A percentile compares a stretch with the other conserved stretches of the same genome.
phyloP scores from a whole-genome alignment of 139 green algal species.

The Raphidocelis subcapitata region DNA sequence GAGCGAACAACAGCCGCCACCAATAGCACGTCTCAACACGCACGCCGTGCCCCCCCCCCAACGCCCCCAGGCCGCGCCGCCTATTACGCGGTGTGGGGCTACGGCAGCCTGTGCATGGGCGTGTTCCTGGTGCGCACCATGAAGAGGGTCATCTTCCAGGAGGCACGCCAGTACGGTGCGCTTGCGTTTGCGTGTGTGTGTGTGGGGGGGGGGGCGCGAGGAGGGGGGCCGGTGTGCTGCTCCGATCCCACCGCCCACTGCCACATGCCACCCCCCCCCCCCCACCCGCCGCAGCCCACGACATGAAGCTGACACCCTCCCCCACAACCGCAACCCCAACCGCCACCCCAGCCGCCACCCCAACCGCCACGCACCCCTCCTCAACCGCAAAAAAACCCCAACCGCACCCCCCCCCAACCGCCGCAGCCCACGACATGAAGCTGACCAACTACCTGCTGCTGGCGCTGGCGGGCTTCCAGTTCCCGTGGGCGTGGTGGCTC shows the following conservation, averaged over 20 bases:
- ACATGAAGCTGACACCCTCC: slow-evolving; percentile 81
- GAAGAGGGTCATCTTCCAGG: slow-evolving; percentile 89
- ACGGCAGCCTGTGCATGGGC: slow-evolving; percentile 74
- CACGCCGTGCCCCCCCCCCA: neutral
- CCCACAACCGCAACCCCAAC: too few species aligned
- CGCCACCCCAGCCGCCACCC: too few species aligned
- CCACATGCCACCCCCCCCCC: too few species aligned
- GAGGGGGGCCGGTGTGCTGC: too few species aligned
- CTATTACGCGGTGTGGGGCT: slow-evolving; percentile 71
- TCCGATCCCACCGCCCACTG: too few species aligned
- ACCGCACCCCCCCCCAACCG: too few species aligned
- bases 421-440: slow-evolving; percentile 65
- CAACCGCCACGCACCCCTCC: too few species aligned
- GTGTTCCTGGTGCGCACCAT: slow-evolving; percentile 93
- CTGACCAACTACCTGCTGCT: slow-evolving; percentile 89
- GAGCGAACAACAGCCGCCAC: too few species aligned
- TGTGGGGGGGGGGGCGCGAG: too few species aligned
- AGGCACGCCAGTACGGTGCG: slow-evolving; percentile 68
- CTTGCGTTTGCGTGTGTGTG: neutral
- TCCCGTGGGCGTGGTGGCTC: slow-evolving; percentile 75
- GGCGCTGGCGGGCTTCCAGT: slow-evolving; percentile 76
- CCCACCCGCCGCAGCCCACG: slow-evolving; percentile 62
- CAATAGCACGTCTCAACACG: too few species aligned
- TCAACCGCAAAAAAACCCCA: too few species aligned
- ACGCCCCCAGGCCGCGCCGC: slow-evolving; percentile 41